Evolutionary conservation across 2,329 filamentous ascomycete species (phyloP), one percentile per base, ranked within the genome.

Genomic region (Alternaria sp.): DNA sequence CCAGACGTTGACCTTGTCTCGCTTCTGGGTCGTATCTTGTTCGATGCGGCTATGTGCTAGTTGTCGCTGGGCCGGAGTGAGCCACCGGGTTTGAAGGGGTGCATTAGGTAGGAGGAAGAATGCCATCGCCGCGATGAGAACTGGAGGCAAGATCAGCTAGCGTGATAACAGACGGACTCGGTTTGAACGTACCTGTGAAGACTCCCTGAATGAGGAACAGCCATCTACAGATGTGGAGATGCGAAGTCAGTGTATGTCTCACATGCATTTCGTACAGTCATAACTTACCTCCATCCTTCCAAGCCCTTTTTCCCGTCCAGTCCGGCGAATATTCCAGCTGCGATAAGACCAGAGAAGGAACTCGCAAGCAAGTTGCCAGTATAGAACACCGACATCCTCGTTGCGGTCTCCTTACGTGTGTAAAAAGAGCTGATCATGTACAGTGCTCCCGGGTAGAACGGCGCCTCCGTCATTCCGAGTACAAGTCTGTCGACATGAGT

Each of bases 131-230:
- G 40, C 40, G 20, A 43, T 43, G 40, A 43, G 40, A 16, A 43
- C 40, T 43, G 20, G 11, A 25, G 20, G 20, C 40, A 16, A 2
- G 3, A 25, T 43, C 1, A 43, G 40, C 11, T 16, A 9, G 2
- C 5, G 20, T 43, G 3, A 25, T 8, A 25, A 9, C 7, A 43
- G 3, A 3, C 20, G 12, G 7, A 2, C 1, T 6, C 3, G 9
- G 40, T 16, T 2, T 11, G 7, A 2, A 16, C 20, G 7, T 43
- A 43, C 40, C 20, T 16, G 79, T 81, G 6, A 75, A 68, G 1
- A 74, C 60, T 4, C 78, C 80, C 64, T 81, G 79, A 8, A 81
- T 77, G 14, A 82, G 75, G 49, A 81, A 83, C 4, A 82, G 65
- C 79, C 80, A 82, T 27, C 25, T 20, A 20, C 20, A 20, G 3